Conservation (phyloP, 768 basidiomycete species). For the Cystobasidium onofrii region DNA sequence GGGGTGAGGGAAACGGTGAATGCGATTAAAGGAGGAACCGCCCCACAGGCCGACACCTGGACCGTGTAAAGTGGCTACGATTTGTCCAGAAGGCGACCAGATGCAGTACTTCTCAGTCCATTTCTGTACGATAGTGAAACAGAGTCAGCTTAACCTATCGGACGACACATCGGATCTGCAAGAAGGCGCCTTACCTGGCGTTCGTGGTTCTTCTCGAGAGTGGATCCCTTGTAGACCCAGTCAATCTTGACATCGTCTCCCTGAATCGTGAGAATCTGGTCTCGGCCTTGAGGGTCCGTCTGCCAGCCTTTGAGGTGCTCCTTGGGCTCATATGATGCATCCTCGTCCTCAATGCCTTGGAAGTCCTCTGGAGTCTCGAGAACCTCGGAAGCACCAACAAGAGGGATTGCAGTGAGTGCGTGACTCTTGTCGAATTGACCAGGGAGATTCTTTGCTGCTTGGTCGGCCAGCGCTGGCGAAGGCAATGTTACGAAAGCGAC, state of each 20-base stretch:
- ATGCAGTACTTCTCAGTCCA: slow-evolving; percentile 96
- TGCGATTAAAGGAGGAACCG: slow-evolving; percentile 76
- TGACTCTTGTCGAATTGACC: slow-evolving; percentile 73
- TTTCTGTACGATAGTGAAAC: slow-evolving; percentile 51
- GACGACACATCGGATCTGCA: too few species aligned
- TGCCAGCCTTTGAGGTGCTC: slow-evolving; percentile 95
- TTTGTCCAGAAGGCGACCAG: slow-evolving; percentile 96
- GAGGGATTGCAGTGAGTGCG: slow-evolving; percentile 39
- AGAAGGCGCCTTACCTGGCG: slow-evolving; percentile 57
- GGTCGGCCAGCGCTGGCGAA: slow-evolving; percentile 70
- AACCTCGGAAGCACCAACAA: not conserved
- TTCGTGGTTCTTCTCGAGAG: slow-evolving; percentile 65
- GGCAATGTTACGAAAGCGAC: slow-evolving; percentile 38
- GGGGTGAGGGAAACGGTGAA: slow-evolving; percentile 88
- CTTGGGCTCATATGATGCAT: slow-evolving; percentile 48
- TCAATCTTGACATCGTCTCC: slow-evolving; percentile 81
- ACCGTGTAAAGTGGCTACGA: slow-evolving; percentile 81
- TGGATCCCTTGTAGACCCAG: slow-evolving; percentile 83
- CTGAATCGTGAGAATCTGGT: slow-evolving; percentile 90
- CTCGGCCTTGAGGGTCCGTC: slow-evolving; percentile 80
- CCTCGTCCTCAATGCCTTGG: not conserved
- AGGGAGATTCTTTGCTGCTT: slow-evolving; percentile 76
- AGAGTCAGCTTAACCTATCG: too few species aligned
- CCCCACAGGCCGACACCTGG: slow-evolving; percentile 96
- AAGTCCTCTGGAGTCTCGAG: not conserved